phyloP scores from a whole-genome alignment of 2,329 filamentous ascomycete genomes.

The Pyrenochaeta sp. region DNA sequence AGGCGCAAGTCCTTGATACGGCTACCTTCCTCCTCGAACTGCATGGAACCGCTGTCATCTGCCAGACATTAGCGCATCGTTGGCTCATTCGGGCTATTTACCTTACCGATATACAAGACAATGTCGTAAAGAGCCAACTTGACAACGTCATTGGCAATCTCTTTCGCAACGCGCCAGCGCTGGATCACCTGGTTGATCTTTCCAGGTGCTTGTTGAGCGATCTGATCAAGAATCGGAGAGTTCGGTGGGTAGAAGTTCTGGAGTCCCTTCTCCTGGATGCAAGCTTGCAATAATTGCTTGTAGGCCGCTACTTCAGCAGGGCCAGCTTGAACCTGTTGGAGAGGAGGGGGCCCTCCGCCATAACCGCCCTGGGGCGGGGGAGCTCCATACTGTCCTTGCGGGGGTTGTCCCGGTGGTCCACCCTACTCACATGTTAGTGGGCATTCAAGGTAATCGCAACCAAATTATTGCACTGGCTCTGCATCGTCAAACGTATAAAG shows the following conservation, averaged over 20 bases:
- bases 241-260: slow-evolving; percentile 67
- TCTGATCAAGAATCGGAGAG: slow-evolving; percentile 60
- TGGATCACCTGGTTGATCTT: slow-evolving; percentile 65
- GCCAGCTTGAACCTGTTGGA: slow-evolving; percentile 51
- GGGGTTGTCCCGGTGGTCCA: slow-evolving; percentile 36
- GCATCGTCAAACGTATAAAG: slow-evolving; percentile 20
- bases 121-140: slow-evolving; percentile 70
- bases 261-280: slow-evolving; percentile 68
- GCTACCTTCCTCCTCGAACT: slow-evolving; percentile 72
- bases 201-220: slow-evolving; percentile 58
- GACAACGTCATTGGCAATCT: slow-evolving; percentile 70
- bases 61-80: slow-evolving; percentile 18
- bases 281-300: slow-evolving; percentile 63
- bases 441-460: not conserved
- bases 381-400: slow-evolving; percentile 47
- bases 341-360: slow-evolving; percentile 41
- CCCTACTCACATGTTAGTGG: slow-evolving; percentile 32
- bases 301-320: slow-evolving; percentile 64
- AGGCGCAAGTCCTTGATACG: slow-evolving; percentile 72
- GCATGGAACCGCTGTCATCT: slow-evolving; percentile 75
- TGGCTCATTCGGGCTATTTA: not conserved
- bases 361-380: slow-evolving; percentile 46
- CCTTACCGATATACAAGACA: slow-evolving; percentile 64
- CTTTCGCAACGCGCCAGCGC: slow-evolving; percentile 65
- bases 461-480: slow-evolving; percentile 18